phyloP scores from a whole-genome alignment of 2,329 filamentous ascomycete species.

The Dryadomyces quercus-mongolicae region DNA sequence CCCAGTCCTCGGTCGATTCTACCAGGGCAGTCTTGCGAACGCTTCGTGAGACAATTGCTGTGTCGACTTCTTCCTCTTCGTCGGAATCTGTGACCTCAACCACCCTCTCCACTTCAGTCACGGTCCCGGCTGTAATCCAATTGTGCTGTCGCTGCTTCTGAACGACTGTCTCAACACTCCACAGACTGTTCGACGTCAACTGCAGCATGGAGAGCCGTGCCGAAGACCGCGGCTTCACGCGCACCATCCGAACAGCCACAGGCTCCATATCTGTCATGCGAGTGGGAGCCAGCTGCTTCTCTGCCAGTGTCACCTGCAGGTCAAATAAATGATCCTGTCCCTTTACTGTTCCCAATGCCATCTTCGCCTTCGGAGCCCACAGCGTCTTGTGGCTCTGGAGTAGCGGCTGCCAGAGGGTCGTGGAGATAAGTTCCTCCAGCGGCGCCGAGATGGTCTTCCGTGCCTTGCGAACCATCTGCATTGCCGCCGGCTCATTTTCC shows the following conservation, averaged over 20 bases:
- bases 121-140: constrained; percentile 16
- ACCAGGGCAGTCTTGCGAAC: background rate
- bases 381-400: background rate
- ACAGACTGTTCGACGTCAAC: constrained; percentile 16
- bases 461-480: constrained; percentile 16
- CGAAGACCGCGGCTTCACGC: constrained; percentile 8
- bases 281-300: constrained; percentile 5
- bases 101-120: background rate
- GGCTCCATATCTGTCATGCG: constrained; percentile 11
- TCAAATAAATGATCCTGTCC: constrained; percentile 6
- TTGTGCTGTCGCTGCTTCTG: constrained; percentile 10
- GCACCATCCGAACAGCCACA: constrained; percentile 18
- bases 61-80: too few relatives aligned
- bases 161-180: constrained; percentile 10
- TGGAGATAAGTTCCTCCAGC: constrained; percentile 8
- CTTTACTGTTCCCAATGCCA: background rate
- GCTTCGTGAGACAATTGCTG: too few relatives aligned
- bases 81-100: too few relatives aligned
- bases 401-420: constrained; percentile 14
- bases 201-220: background rate
- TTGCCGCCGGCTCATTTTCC: constrained; percentile 14
- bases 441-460: background rate
- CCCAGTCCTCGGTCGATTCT: constrained; percentile 20
- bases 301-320: constrained; percentile 3
- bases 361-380: constrained; percentile 4